Conservation (phyloP, 768 basidiomycete species). For the Kwoniella pini region DNA sequence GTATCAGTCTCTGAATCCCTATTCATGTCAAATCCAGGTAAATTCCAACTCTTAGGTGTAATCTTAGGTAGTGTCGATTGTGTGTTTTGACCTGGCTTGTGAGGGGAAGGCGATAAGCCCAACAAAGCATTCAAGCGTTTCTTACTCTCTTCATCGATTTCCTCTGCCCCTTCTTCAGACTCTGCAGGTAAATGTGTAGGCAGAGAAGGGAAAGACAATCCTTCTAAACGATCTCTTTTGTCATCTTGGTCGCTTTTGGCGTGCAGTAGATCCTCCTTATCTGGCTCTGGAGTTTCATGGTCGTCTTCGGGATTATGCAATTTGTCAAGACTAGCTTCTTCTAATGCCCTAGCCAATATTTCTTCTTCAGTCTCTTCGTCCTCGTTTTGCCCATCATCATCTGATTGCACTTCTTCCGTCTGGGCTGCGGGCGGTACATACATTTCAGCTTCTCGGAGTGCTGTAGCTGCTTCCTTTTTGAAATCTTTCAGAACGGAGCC, state of each 20-base stretch:
- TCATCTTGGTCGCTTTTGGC: neutral
- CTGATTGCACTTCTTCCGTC: slow-evolving; percentile 1
- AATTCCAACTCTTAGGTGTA: slow-evolving; percentile 20
- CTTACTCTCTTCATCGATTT: slow-evolving; percentile 19
- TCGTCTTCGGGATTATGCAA: neutral
- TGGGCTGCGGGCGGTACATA: neutral
- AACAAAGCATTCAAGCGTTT: slow-evolving; percentile 28
- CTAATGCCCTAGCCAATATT: slow-evolving; percentile 17
- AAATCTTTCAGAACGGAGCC: neutral
- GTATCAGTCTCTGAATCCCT: slow-evolving; percentile 43
- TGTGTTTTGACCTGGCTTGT: slow-evolving; percentile 8
- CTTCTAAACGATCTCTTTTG: slow-evolving; percentile 7
- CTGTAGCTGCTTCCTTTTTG: slow-evolving; percentile 2
- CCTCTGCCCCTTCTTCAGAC: slow-evolving; percentile 12
- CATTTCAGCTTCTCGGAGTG: neutral
- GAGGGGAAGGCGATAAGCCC: slow-evolving; percentile 27
- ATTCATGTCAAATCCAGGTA: slow-evolving; percentile 35
- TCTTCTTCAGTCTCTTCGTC: slow-evolving; percentile 21
- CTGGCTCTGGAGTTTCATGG: neutral
- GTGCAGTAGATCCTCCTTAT: neutral
- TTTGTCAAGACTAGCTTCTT: slow-evolving; percentile 18
- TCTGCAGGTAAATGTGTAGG: slow-evolving; percentile 29
- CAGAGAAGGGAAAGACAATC: slow-evolving; percentile 27
- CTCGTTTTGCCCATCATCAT: neutral
- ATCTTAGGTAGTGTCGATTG: neutral